Evolutionary conservation across 352 stramenopile species (phyloP).

Genomic region (Phytophthora ramorum): DNA sequence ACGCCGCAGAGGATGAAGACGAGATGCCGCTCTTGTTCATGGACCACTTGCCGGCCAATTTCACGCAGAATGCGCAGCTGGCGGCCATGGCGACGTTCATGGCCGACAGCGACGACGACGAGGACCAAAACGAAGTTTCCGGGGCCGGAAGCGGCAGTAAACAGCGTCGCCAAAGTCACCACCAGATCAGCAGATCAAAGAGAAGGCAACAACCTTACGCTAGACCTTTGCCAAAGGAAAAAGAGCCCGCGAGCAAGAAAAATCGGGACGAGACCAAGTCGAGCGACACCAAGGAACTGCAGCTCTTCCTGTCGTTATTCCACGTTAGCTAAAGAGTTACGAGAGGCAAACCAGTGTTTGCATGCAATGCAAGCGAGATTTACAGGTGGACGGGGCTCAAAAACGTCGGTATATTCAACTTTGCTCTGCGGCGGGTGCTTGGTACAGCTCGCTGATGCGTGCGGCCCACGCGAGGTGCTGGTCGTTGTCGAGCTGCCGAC

Average conservation of each 20-base stretch:
- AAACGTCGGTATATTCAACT: background rate
- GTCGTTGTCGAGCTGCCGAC: conserved; percentile 37
- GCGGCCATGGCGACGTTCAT: conserved; percentile 83
- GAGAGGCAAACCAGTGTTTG: background rate
- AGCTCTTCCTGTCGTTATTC: conserved; percentile 67
- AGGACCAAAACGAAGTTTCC: conserved; percentile 6
- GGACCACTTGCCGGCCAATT: conserved; percentile 67
- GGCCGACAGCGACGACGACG: conserved; percentile 54
- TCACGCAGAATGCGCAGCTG: conserved; percentile 71
- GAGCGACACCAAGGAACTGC: conserved; percentile 55
- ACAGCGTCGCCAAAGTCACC: conserved; percentile 8
- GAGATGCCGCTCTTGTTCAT: conserved; percentile 87
- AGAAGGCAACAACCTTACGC: conserved; percentile 38
- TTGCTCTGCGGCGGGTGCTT: conserved; percentile 14
- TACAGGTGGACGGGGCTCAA: background rate
- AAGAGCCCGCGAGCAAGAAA: conserved; percentile 12
- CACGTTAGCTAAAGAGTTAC: conserved; percentile 36
- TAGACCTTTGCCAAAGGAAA: conserved; percentile 3
- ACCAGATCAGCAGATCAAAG: background rate
- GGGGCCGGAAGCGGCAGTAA: conserved; percentile 5
- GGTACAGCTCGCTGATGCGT: conserved; percentile 66
- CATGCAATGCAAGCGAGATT: background rate
- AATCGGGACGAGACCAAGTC: conserved; percentile 7
- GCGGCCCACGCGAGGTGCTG: conserved; percentile 67
- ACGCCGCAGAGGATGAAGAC: conserved; percentile 39